These are phyloP conservation scores for Amanita pallidorosea DNA, from an alignment of 768 basidiomycete genomes.

Conservation along the genomic window DNA sequence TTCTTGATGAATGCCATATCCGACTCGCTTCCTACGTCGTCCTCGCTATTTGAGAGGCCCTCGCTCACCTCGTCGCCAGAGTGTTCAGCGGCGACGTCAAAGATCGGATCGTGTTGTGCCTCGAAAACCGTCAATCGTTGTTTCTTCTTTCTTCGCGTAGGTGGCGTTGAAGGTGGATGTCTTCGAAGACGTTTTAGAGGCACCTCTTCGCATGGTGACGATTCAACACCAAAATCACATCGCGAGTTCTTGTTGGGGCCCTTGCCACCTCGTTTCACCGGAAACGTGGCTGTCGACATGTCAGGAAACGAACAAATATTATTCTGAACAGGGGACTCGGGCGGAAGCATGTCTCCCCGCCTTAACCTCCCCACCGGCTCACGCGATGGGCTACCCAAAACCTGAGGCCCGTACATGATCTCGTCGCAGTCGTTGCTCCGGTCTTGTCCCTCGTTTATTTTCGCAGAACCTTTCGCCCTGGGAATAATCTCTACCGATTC, in stretches of 20 bases:
- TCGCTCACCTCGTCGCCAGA: constrained; percentile 73
- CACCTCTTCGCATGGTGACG: constrained; percentile 17
- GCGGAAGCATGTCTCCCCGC: background rate
- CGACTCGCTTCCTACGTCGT: constrained; percentile 51
- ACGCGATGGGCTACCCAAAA: background rate
- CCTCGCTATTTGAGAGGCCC: constrained; percentile 45
- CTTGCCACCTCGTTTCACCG: constrained; percentile 28
- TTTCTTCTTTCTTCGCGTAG: constrained; percentile 10
- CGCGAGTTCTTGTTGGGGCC: constrained; percentile 14
- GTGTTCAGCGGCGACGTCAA: constrained; percentile 65
- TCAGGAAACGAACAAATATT: constrained; percentile 9
- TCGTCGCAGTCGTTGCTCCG: background rate
- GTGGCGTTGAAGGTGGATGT: constrained; percentile 18
- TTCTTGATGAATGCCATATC: constrained; percentile 60
- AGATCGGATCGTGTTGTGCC: constrained; percentile 25
- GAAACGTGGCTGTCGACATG: constrained; percentile 32
- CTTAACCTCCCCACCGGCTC: background rate
- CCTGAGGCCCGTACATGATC: background rate
- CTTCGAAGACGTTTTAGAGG: constrained; percentile 29
- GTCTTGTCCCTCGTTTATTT: background rate
- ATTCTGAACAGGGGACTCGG: background rate
- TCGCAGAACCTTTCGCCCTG: background rate
- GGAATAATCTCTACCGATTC: background rate
- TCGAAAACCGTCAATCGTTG: constrained; percentile 4
- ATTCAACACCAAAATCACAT: constrained; percentile 13